phyloP scores from a whole-genome alignment of 225 moss, liverwort and hornwort genomes.

The Asterella californica region DNA sequence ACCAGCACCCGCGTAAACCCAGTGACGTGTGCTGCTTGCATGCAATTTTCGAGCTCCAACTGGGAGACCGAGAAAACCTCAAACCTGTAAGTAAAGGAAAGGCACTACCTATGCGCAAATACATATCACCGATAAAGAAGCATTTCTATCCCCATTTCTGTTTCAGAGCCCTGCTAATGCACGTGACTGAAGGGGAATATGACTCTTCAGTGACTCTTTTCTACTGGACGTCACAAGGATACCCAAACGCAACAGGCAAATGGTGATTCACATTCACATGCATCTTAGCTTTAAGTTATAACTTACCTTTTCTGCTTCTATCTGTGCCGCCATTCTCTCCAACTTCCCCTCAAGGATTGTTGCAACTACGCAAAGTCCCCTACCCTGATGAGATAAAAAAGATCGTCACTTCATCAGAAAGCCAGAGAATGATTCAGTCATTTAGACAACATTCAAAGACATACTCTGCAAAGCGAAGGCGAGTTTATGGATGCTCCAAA shows the following conservation, averaged over 20 bases:
- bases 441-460: not conserved
- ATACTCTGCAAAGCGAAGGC: no score
- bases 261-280: no score
- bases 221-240: no score
- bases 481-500: not conserved
- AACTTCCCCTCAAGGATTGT: conserved; percentile 82
- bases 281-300: no score
- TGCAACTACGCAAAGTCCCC: conserved; percentile 85
- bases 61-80: conserved; percentile 11
- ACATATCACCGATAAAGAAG: not conserved
- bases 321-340: conserved; percentile 64
- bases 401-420: not conserved
- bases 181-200: no score
- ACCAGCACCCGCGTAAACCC: conserved; percentile 81
- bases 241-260: no score
- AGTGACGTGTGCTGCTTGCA: conserved; percentile 66
- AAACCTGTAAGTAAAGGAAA: not conserved
- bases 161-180: not conserved
- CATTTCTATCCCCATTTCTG: not conserved
- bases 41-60: conserved; percentile 87
- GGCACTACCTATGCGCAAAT: not conserved
- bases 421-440: not conserved
- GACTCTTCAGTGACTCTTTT: no score
- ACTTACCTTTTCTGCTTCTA: conserved; percentile 71
- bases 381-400: conserved; percentile 52